Evolutionary conservation across 768 basidiomycete genomes (phyloP), one percentile per base, ranked within the genome.

Genomic region (Terana coerulea): DNA sequence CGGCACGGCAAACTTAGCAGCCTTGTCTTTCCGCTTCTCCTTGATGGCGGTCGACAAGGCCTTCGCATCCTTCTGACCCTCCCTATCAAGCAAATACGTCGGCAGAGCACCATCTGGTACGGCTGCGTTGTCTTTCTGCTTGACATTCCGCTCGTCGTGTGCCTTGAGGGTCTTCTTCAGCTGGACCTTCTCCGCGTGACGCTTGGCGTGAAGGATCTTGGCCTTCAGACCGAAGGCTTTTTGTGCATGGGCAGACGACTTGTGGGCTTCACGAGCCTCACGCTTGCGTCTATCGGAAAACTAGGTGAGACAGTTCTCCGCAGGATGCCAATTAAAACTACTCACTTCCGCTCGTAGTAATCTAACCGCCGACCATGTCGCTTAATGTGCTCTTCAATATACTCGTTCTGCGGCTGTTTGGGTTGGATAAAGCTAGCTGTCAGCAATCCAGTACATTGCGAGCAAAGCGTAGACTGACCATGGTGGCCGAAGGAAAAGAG

Each of bases 141-240:
- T 99, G 74, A 98, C 84, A 64, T 98, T 94, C 55, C 97, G 88
- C 70, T 98, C 95, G 72, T 99, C 97, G 74, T 99, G 97, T 9
- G 94, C 94, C 69, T 97, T 98, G 70, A 99, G 87, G n/a, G 93
- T 95, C 77, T 98, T 99, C 73, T 93, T 95, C 74, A 99, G 88
- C 64, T 94, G 92, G 39, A 99, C 92, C 74, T 98, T 99, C 72
- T 99, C 91, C 26, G 91, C 84, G 73, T 98, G 92, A 54, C 95
- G 88, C 69, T 88, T 95, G 31, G 92, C 91, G 64, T 99, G 97
- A 7, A 98, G 84, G n/a, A 98, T 76, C 71, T 99, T 99, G 58
- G 94, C 97, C 73, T 95, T 98, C 60, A 97, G 75, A 69, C 97
- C 97, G 62, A 97, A 95, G 29, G 91, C 82, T 67, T 94, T 93